A percentile compares a stretch with the other conserved stretches of the same genome.
Evolutionary conservation across 1,284 basidiomycete species (phyloP).

Genomic region (Cutaneotrichosporon cutaneum): DNA sequence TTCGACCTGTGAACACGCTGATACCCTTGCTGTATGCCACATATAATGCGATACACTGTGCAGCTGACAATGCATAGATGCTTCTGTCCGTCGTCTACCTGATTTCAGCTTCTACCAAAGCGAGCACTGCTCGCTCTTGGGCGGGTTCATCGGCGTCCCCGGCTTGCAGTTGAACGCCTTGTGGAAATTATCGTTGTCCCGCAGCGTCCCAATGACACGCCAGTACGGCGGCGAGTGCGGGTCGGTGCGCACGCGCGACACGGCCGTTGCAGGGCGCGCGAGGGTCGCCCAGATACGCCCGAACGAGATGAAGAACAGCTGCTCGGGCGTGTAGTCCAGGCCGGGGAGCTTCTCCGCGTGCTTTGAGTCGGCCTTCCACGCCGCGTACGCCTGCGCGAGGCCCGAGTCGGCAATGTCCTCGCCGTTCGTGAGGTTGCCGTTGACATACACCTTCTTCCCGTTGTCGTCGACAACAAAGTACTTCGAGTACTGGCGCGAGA

Average conservation of each 20-base stretch:
- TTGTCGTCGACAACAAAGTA: conserved; percentile 82
- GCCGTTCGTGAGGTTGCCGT: conserved; percentile 76
- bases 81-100: background rate
- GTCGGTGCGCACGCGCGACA: conserved; percentile 77
- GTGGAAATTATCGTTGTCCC: conserved; percentile 51
- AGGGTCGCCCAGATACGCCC: conserved; percentile 52
- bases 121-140: conserved; percentile 44
- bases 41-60: background rate
- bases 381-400: conserved; percentile 78
- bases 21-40: background rate
- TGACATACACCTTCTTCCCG: conserved; percentile 78
- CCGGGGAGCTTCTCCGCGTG: conserved; percentile 52
- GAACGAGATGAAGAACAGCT: conserved; percentile 87
- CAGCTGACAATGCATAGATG: conserved; percentile 6
- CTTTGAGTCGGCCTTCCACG: conserved; percentile 64
- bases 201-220: conserved; percentile 77
- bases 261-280: conserved; percentile 55
- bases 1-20: background rate
- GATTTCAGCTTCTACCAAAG: conserved; percentile 37
- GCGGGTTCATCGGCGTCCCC: conserved; percentile 46
- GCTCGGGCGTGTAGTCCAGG: conserved; percentile 74
- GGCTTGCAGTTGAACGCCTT: conserved; percentile 50
- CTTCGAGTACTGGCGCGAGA: conserved; percentile 80
- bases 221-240: conserved; percentile 79
- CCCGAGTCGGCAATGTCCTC: conserved; percentile 89